Base-by-base conservation (phyloP, 257 asterid genomes). In the Jacaranda copaia region DNA sequence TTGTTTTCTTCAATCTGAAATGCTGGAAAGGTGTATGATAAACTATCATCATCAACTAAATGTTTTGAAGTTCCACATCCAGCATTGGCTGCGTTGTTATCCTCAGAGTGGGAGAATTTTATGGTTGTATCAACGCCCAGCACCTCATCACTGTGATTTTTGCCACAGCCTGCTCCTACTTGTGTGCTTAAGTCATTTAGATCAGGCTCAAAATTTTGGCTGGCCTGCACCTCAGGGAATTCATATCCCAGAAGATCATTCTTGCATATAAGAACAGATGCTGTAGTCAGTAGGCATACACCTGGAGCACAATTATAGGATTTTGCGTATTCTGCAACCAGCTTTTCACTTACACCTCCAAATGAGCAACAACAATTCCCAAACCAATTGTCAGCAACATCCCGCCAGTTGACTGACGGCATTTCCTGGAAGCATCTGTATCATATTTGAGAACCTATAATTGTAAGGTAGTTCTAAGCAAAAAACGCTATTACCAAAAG, bases 301-400 rank as follows among this genome's bases (percentile, higher is more conserved):
- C 98, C 97, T 32, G 97, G 79, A 39, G 85, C 81, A 85, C 92
- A 91, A 58, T 82, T 72, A 79, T 89, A 91, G 16, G 96, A 90
- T 79, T 89, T 86, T 6, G 88, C 94, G 74, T 85, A 95, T 46
- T 75, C 79, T 3, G 83, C 79, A 51, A 93, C 98, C 81, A 95
- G 83, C 89, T 88, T 90, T 82, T 91, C 99, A 79, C 93, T 87
- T 20, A 84, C 82, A 59, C 96, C 97, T 74, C 97, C 99, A 77
- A 95, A 95, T 36, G 98, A 85, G 85, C 97, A 95, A 85, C 99
- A 95, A 70, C 99, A 95, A 79, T 88, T 81, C 76, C 99, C 99
- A 84, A 95, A 95, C 99, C 99, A 95, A 82, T 91, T 95, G 80
- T 93, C 99, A 62, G 99, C 97, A n/a, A 73, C 85, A 45, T 95